phyloP scores from a whole-genome alignment of 2,329 filamentous ascomycete species.

The Fonsecaea monophora region DNA sequence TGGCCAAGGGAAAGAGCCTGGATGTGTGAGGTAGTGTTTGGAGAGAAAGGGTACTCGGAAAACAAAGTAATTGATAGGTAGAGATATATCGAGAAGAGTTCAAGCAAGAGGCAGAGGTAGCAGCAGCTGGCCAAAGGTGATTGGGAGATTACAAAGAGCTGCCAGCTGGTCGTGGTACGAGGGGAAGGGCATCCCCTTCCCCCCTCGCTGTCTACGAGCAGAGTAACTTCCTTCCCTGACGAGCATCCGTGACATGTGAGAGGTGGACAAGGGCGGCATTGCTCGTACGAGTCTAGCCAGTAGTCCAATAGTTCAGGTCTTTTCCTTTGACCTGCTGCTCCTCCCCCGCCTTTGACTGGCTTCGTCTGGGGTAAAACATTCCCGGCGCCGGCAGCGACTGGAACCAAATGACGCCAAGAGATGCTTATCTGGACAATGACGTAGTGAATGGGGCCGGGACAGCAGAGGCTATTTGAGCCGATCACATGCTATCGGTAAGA shows the following conservation, averaged over 20 bases:
- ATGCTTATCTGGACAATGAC: slow-evolving; percentile 6
- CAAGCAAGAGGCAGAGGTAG: background rate
- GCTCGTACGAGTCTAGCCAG: no score
- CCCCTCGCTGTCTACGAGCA: background rate
- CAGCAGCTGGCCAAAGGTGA: background rate
- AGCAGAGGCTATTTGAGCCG: background rate
- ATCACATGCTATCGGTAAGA: background rate
- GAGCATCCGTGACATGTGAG: background rate
- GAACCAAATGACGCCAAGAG: background rate
- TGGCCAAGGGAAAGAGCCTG: background rate
- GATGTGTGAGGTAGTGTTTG: background rate
- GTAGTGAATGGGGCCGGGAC: background rate
- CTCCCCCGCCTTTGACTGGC: slow-evolving; percentile 13
- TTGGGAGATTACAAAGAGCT: background rate
- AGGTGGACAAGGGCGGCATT: background rate
- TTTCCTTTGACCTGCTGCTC: background rate
- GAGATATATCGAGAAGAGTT: background rate
- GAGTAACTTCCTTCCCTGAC: background rate
- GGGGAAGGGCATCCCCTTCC: no score
- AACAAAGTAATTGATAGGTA: slow-evolving; percentile 1
- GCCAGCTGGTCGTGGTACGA: background rate
- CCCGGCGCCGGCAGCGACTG: background rate
- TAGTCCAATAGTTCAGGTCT: no score
- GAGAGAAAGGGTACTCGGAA: background rate
- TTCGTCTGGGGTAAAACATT: slow-evolving; percentile 13